Percentiles rank a stretch among this genome's conserved stretches.
These are phyloP conservation scores for Penicillium sp. DNA, from an alignment of 2,329 filamentous ascomycete genomes.

Conservation along the genomic window DNA sequence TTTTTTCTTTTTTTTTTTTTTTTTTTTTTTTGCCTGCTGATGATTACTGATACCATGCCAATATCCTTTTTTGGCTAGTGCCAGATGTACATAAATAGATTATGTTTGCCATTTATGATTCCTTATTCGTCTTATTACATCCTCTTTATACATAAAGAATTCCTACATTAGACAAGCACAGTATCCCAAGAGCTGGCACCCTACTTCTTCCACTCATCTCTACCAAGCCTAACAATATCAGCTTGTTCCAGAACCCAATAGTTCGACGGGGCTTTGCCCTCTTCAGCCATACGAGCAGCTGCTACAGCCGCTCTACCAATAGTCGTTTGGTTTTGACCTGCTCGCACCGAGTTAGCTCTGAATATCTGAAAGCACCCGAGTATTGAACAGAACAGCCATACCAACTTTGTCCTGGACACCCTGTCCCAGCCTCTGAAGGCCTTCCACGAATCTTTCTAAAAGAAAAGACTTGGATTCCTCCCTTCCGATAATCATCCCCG, in stretches of 20 bases:
- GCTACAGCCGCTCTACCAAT: slow-evolving; percentile 31
- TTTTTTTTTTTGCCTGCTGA: not conserved
- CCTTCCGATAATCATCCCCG: slow-evolving; percentile 36
- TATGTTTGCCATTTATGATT: not conserved
- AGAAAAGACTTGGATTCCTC: slow-evolving; percentile 24
- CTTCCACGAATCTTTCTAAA: slow-evolving; percentile 22
- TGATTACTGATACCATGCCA: not conserved
- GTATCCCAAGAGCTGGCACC: no score
- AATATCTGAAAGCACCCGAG: not conserved
- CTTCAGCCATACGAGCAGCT: slow-evolving; percentile 24
- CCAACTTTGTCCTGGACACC: slow-evolving; percentile 29
- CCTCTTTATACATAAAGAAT: not conserved
- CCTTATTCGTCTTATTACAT: not conserved
- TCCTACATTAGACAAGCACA: not conserved
- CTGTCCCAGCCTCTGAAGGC: slow-evolving; percentile 23
- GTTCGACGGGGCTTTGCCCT: slow-evolving; percentile 29
- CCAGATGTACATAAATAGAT: not conserved
- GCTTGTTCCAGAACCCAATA: slow-evolving; percentile 30
- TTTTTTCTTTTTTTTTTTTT: no score
- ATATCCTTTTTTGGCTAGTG: not conserved
- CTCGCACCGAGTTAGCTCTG: not conserved
- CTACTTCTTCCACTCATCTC: slow-evolving; percentile 28
- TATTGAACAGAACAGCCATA: slow-evolving; percentile 10
- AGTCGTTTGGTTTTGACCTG: slow-evolving; percentile 27
- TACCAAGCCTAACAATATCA: slow-evolving; percentile 30